phyloP scores from a whole-genome alignment of 768 basidiomycete genomes.

The Lentinus tigrinus region DNA sequence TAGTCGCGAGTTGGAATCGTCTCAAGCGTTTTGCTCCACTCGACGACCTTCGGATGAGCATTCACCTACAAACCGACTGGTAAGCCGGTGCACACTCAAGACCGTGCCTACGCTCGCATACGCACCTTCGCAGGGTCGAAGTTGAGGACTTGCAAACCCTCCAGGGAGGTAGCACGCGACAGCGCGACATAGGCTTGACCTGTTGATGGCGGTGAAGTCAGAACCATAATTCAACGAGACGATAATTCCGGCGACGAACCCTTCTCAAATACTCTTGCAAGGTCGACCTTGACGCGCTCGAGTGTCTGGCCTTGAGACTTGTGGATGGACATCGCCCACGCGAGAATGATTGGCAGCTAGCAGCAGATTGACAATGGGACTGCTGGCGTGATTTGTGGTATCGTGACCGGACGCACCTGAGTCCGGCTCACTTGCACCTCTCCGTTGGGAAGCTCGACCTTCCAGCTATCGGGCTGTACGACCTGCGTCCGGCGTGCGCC shows the following conservation, averaged over 20 bases:
- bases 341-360: constrained; percentile 82
- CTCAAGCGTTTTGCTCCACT: constrained; percentile 71
- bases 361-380: neutral
- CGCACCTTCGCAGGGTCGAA: constrained; percentile 74
- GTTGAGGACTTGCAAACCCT: constrained; percentile 81
- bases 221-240: neutral
- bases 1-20: constrained; percentile 31
- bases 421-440: constrained; percentile 76
- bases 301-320: constrained; percentile 98
- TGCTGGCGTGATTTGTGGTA: neutral
- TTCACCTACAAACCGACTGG: constrained; percentile 45
- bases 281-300: constrained; percentile 91
- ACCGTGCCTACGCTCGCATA: neutral
- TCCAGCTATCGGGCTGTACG: constrained; percentile 75
- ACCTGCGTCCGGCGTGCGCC: constrained; percentile 53
- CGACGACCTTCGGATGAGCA: constrained; percentile 69
- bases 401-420: constrained; percentile 54
- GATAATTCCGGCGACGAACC: constrained; percentile 40
- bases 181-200: constrained; percentile 91
- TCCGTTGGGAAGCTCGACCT: constrained; percentile 83
- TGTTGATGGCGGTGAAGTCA: constrained; percentile 24
- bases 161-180: constrained; percentile 83
- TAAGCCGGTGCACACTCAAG: neutral
- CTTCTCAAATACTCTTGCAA: constrained; percentile 91
- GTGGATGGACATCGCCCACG: constrained; percentile 99